Percentiles rank a stretch among this genome's conserved stretches.
Conservation (phyloP, 208 protist genomes). For the Leishmania major region DNA sequence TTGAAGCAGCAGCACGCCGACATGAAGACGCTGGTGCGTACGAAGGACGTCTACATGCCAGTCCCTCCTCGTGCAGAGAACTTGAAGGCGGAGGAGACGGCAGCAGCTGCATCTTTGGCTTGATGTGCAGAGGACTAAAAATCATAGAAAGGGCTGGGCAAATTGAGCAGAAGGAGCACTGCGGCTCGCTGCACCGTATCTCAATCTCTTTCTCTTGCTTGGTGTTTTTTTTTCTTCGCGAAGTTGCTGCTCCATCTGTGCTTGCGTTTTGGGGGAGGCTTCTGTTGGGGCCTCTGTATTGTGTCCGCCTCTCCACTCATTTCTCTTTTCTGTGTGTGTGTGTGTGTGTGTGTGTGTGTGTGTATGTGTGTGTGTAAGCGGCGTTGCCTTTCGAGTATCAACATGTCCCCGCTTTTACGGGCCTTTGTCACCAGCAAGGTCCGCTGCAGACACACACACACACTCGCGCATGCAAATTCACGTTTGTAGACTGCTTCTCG, state of each 20-base stretch:
- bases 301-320: neutral
- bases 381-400: neutral
- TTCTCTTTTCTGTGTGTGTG: neutral
- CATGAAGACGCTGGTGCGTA: conserved; percentile 14
- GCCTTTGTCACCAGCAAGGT: neutral
- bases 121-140: neutral
- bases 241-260: neutral
- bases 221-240: neutral
- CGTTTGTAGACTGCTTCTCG: neutral
- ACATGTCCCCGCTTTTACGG: neutral
- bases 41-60: conserved; percentile 15
- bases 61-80: conserved; percentile 10
- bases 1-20: conserved; percentile 15
- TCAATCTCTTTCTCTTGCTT: neutral
- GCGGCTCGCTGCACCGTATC: neutral
- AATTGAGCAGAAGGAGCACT: neutral
- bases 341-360: too few species aligned
- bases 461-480: neutral
- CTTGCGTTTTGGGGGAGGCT: neutral
- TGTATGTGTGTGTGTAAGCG: neutral
- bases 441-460: neutral
- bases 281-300: neutral
- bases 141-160: neutral
- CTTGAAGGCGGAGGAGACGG: neutral
- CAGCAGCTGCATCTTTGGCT: neutral